These are phyloP conservation scores for Ceratocystis colombiana DNA, from an alignment of 2,329 filamentous ascomycete genomes.

Conservation along the genomic window DNA sequence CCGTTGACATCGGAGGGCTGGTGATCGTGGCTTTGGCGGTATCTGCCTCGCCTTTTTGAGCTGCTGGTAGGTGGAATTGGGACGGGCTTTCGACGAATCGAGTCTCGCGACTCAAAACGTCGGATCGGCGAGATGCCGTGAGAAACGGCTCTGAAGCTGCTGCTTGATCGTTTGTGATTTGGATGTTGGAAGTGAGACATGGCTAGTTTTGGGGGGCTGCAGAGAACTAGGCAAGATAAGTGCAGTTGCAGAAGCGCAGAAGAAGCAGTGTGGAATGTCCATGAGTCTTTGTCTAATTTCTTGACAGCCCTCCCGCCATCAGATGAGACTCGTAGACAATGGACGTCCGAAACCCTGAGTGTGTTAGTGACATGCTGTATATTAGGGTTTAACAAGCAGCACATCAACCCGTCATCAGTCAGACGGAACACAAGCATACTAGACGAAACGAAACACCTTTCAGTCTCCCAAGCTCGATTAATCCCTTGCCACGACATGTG, in stretches of 20 bases:
- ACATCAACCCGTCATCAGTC: neutral
- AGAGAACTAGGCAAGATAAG: neutral
- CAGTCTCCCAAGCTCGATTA: neutral
- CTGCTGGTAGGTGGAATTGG: neutral
- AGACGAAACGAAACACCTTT: neutral
- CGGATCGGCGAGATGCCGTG: neutral
- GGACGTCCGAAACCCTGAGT: neutral
- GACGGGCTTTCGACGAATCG: conserved; percentile 22
- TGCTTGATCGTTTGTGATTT: neutral
- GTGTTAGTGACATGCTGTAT: neutral
- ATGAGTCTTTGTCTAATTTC: neutral
- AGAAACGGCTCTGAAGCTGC: neutral
- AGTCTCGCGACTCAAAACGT: conserved; percentile 17
- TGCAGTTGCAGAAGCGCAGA: neutral
- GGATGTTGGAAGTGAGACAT: neutral
- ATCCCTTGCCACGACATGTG: neutral
- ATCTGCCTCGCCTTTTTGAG: neutral
- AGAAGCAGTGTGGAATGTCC: neutral
- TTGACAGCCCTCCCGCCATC: neutral
- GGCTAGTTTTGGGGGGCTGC: neutral
- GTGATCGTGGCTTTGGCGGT: neutral
- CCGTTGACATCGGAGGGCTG: neutral
- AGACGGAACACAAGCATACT: neutral
- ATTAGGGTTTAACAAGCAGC: neutral
- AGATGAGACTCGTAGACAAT: neutral